phyloP scores from a whole-genome alignment of 2,329 filamentous ascomycete genomes.

The Bisporella sp. region DNA sequence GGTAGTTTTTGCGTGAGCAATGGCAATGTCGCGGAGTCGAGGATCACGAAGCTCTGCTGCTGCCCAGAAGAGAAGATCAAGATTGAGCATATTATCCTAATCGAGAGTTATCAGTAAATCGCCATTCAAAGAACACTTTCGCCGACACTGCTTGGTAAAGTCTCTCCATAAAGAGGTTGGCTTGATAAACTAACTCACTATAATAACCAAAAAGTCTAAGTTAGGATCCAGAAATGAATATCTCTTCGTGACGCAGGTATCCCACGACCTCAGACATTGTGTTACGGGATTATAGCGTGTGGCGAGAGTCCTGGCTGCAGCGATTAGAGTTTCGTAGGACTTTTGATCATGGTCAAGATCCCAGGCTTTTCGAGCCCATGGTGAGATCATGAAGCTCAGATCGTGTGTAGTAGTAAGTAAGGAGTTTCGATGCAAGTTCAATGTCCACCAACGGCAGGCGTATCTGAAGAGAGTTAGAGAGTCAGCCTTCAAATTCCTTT shows the following conservation, averaged over 20 bases:
- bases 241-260: constrained; percentile 33
- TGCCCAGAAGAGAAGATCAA: constrained; percentile 36
- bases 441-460: constrained; percentile 36
- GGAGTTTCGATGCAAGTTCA: constrained; percentile 30
- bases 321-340: constrained; percentile 29
- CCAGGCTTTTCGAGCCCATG: constrained; percentile 33
- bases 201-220: constrained; percentile 34
- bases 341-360: constrained; percentile 31
- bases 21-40: constrained; percentile 29
- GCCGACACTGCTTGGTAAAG: constrained; percentile 8
- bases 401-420: constrained; percentile 32
- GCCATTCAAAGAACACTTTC: too few species aligned
- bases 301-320: constrained; percentile 31
- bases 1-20: constrained; percentile 33
- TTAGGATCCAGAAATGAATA: constrained; percentile 31
- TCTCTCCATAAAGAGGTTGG: neutral
- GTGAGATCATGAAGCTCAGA: constrained; percentile 37
- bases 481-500: too few species aligned
- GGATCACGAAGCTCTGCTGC: constrained; percentile 27
- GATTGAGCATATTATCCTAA: constrained; percentile 33
- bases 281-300: constrained; percentile 30
- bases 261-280: constrained; percentile 36
- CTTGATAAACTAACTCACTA: constrained; percentile 9
- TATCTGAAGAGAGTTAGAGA: constrained; percentile 16
- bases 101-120: too few species aligned